A percentile compares a stretch with the other conserved stretches of the same genome.
phyloP scores from a whole-genome alignment of 192 early-diverging fungal species.

The Mortierella antarctica region DNA sequence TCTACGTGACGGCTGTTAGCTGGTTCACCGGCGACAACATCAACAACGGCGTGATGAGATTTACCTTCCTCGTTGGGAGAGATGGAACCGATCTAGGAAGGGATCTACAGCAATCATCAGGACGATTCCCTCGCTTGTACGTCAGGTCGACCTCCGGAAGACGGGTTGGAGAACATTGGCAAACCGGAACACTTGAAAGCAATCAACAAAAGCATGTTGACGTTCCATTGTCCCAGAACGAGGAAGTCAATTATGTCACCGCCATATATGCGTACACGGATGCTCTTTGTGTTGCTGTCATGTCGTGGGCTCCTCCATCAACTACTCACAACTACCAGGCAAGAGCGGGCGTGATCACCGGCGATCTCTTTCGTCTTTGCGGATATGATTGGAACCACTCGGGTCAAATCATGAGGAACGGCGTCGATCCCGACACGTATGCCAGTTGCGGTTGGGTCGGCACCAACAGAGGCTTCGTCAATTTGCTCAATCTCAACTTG shows the following conservation, averaged over 20 bases:
- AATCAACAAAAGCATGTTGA: conserved; percentile 3
- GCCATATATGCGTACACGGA: neutral
- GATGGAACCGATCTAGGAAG: neutral
- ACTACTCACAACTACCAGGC: neutral
- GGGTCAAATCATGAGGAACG: conserved; percentile 2
- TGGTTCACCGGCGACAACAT: neutral
- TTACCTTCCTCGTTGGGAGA: neutral
- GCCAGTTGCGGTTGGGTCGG: conserved; percentile 5
- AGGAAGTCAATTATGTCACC: conserved; percentile 9
- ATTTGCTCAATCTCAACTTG: conserved; percentile 7
- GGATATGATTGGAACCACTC: conserved; percentile 13
- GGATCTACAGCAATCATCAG: neutral
- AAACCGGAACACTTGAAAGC: too few relatives aligned
- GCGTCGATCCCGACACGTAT: neutral
- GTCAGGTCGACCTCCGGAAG: neutral
- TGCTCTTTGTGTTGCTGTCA: conserved; percentile 8
- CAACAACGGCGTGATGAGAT: neutral
- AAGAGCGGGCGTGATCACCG: conserved; percentile 1
- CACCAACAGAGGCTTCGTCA: neutral
- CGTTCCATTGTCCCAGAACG: neutral
- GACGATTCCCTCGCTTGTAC: neutral
- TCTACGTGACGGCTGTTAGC: neutral
- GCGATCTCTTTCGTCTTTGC: conserved; percentile 12
- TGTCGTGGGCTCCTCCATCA: neutral
- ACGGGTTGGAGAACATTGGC: too few relatives aligned